Conservation (phyloP, 306 rosid genomes). For the Prunus kanzakura region DNA sequence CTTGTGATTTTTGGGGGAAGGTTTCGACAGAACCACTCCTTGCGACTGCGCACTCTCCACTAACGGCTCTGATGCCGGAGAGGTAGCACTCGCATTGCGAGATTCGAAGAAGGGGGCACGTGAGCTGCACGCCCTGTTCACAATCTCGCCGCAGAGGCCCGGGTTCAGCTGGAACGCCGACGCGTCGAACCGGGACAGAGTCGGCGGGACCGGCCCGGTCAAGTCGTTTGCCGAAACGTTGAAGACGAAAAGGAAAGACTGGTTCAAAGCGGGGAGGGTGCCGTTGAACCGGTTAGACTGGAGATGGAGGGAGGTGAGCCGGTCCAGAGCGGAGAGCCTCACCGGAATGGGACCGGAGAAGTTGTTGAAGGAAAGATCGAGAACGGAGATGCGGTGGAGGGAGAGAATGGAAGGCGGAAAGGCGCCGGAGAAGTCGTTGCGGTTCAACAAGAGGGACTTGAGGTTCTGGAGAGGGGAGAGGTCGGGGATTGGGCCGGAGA, state of each 20-base stretch:
- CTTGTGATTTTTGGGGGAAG: conserved; percentile 30
- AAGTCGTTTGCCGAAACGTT: conserved; percentile 63
- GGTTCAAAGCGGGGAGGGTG: conserved; percentile 57
- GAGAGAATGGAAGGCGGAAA: conserved; percentile 61
- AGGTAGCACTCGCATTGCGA: conserved; percentile 24
- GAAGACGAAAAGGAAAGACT: conserved; percentile 42
- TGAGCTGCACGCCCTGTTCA: conserved; percentile 45
- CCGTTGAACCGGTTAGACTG: conserved; percentile 63
- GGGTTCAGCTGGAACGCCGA: conserved; percentile 54
- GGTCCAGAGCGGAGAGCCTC: conserved; percentile 37
- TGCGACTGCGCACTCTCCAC: conserved; percentile 52
- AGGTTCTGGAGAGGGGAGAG: conserved; percentile 63
- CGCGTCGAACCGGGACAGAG: conserved; percentile 47
- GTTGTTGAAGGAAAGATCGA: conserved; percentile 60
- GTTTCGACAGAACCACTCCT: conserved; percentile 45
- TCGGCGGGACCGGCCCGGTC: conserved; percentile 52
- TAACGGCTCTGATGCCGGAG: conserved; percentile 40
- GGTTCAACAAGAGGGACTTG: conserved; percentile 58
- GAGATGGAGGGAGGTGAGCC: conserved; percentile 51
- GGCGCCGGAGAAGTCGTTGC: conserved; percentile 54
- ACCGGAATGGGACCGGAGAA: conserved; percentile 56
- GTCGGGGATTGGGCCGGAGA: conserved; percentile 75
- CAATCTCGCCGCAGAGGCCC: conserved; percentile 70
- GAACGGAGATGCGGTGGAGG: conserved; percentile 53
- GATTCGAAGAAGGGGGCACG: conserved; percentile 58